Base-by-base conservation (phyloP, 805 yeast species). In the Limtongozyma cylindracea region DNA sequence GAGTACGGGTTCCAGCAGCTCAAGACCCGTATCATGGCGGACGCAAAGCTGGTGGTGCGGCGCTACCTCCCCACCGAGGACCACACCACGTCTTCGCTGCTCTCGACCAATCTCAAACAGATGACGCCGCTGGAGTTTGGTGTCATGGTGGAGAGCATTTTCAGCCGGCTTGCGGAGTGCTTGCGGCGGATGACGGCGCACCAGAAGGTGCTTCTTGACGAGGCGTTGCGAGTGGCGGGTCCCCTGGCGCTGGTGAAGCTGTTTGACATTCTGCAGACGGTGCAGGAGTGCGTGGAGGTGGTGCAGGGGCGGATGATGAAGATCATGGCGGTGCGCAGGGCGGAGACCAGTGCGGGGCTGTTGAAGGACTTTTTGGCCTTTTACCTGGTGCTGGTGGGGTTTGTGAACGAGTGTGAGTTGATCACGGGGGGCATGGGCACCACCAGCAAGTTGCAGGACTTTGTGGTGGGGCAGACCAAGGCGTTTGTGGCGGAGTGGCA, bases 71-170 rank as follows among this genome's bases (percentile, higher is more conserved):
- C n/a, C n/a, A n/a, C n/a, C n/a, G n/a, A n/a, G n/a, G n/a, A n/a
- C n/a, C n/a, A n/a, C n/a, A n/a, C n/a, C n/a, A n/a, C n/a, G n/a
- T n/a, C n/a, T n/a, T n/a, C 17, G 9, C 9, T 9, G 4, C n/a
- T 17, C 10, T 43, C 53, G 1, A 24, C 37, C n/a, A 50, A 43
- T 24, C 58, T 88, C 22, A 63, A 68, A 29, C 57, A 61, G 3
- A 54, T 78, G 55, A 53, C 78, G 0, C 71, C 88, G 0, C 42
- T 46, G 9, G 93, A 77, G 26, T 80, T 80, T 36, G 77, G 73
- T 33, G 49, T 44, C 2, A 70, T 80, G 76, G 39, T 77, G 19
- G 40, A 54, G 2, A 49, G 47, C 14, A 67, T 68, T 4, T 76
- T 61, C 31, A 45, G 74, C 0, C 56, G 61, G 11, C 49, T 72